phyloP scores from a whole-genome alignment of 768 basidiomycete species.

The Mycena rosella region DNA sequence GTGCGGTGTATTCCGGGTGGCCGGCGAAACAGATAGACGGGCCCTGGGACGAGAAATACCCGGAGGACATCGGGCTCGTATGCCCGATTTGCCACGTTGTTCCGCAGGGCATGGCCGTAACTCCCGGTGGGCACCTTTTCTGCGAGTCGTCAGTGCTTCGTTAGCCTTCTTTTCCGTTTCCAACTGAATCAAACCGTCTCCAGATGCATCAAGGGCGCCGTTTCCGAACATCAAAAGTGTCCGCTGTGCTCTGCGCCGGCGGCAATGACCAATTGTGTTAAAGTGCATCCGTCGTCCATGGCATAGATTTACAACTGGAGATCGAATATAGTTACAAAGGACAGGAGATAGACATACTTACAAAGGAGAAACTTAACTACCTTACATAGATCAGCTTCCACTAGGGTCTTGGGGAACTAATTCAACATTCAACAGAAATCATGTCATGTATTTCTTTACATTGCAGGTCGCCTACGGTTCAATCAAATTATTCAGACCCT shows the following conservation, averaged over 20 bases:
- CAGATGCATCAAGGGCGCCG: not conserved
- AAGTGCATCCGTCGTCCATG: not conserved
- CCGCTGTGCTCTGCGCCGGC: not conserved
- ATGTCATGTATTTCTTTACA: too few relatives aligned
- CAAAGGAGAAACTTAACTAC: too few relatives aligned
- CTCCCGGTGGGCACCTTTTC: conserved; percentile 45
- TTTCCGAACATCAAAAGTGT: not conserved
- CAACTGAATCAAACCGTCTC: not conserved
- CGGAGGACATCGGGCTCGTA: conserved; percentile 29
- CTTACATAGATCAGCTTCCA: too few relatives aligned
- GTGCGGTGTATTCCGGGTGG: conserved; percentile 57
- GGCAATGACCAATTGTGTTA: not conserved
- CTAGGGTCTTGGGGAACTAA: too few relatives aligned
- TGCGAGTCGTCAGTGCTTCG: not conserved
- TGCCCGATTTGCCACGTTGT: conserved; percentile 47
- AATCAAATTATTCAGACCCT: conserved; percentile 2
- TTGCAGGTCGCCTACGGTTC: too few relatives aligned
- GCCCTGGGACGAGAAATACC: conserved; percentile 31
- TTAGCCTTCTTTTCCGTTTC: too few relatives aligned
- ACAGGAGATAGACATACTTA: too few relatives aligned
- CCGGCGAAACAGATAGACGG: conserved; percentile 48
- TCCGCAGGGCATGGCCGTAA: conserved; percentile 46
- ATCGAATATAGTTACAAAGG: too few relatives aligned
- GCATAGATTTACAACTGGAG: too few relatives aligned
- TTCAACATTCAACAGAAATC: too few relatives aligned